phyloP scores from a whole-genome alignment of 73 alveolate species.

The Blepharisma stoltei region DNA sequence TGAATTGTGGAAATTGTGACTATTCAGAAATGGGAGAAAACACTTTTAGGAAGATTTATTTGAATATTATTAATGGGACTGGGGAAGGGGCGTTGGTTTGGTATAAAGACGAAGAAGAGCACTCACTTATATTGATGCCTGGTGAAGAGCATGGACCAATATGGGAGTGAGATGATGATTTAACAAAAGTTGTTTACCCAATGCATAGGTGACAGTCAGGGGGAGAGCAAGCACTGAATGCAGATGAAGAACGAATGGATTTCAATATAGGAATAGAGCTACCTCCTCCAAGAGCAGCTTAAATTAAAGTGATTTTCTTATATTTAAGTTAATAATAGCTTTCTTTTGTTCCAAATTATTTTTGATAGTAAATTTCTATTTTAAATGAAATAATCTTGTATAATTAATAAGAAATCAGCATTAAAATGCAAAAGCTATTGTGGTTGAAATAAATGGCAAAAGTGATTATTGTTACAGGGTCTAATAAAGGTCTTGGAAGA shows the following conservation, averaged over 20 bases:
- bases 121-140: background rate
- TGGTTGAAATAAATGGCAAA: too few species aligned
- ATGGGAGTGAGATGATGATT: slow-evolving; percentile 22
- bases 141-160: slow-evolving; percentile 33
- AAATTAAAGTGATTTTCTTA: background rate
- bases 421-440: too few species aligned
- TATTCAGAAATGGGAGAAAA: slow-evolving; percentile 27
- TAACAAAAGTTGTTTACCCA: slow-evolving; percentile 14
- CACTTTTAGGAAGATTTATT: slow-evolving; percentile 18
- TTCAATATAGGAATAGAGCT: slow-evolving; percentile 1
- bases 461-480: too few species aligned
- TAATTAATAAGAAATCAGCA: too few species aligned
- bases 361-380: too few species aligned
- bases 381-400: too few species aligned
- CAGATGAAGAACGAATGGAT: background rate
- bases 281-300: slow-evolving; percentile 30
- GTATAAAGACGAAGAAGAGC: background rate
- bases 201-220: slow-evolving; percentile 32
- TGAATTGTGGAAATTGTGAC: slow-evolving; percentile 25
- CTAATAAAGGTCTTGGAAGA: too few species aligned
- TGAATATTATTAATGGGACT: slow-evolving; percentile 1
- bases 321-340: background rate
- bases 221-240: background rate
- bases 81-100: slow-evolving; percentile 30
- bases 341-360: too few species aligned